These are phyloP conservation scores for Talaromyces verruculosus DNA, from an alignment of 2,329 filamentous ascomycete genomes.

Conservation along the genomic window DNA sequence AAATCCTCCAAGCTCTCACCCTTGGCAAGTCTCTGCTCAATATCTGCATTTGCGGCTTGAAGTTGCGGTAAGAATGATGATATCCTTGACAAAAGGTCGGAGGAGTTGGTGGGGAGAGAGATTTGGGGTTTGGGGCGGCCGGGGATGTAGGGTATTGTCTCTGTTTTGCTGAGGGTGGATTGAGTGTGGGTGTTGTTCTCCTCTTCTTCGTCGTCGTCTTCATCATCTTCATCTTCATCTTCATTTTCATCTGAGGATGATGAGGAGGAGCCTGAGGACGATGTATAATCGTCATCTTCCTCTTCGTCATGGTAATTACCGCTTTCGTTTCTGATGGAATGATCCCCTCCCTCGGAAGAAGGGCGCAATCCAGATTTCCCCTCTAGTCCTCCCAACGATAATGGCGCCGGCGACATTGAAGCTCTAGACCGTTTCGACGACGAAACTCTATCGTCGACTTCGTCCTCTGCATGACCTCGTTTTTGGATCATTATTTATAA, in stretches of 20 bases:
- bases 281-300: conserved; percentile 23
- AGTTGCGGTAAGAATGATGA: conserved; percentile 45
- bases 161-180: neutral
- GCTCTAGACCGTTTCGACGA: conserved; percentile 2
- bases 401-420: neutral
- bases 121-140: conserved; percentile 39
- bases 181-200: neutral
- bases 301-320: neutral
- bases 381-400: neutral
- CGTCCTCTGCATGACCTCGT: neutral
- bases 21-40: conserved; percentile 41
- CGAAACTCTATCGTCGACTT: neutral
- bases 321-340: neutral
- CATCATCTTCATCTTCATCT: conserved; percentile 29
- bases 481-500: neutral
- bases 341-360: neutral
- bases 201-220: conserved; percentile 23
- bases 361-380: neutral
- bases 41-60: conserved; percentile 44
- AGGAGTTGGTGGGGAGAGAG: conserved; percentile 26
- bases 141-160: conserved; percentile 31
- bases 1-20: conserved; percentile 32
- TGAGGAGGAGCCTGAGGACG: conserved; percentile 23
- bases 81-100: conserved; percentile 38
- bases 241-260: conserved; percentile 28